Base-by-base conservation (phyloP, 164 flowering plant genomes). In the Platanus orientalis region DNA sequence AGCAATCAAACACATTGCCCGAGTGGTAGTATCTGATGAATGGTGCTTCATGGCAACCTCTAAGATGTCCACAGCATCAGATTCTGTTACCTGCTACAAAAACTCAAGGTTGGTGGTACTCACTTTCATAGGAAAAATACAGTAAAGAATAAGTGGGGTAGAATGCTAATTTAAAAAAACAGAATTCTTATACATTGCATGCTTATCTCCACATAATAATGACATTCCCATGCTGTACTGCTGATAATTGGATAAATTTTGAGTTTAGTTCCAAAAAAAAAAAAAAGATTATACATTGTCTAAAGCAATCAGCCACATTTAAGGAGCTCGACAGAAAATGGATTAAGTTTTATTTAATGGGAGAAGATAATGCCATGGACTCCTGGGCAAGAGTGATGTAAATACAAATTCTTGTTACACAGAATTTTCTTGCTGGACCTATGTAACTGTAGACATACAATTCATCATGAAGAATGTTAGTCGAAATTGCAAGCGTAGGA, bases 1-100 rank as follows among this genome's bases (percentile, higher is more conserved):
- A 70, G 99, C 89, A 80, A 87, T 65, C 67, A 95, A 75, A 63
- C 90, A 84, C 96, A 95, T 92, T 59, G 96, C 79, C 59, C 81
- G 79, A 48, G 96, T 91, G 6, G 86, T 88, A 63, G 85, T 80
- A 80, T 91, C 97, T 1, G 86, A 80, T 16, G 75, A 62, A 71
- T 85, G 88, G 56, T 72, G 80, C 71, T 77, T 85, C 40, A 91
- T 71, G 57, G 90, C 84, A 75, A 65, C 70, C 71, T 94, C 97
- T 45, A 86, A 64, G 29, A 80, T 80, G 81, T 91, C 96, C 66
- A 94, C 89, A 45, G 88, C 89, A 83, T 94, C 97, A 67, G 89
- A 82, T 64, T 88, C 97, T 59, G 99, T 89, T 57, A 91, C 99
- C 99, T 94, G 92, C 63, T 55, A 64, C 64, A 47, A 32, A 57